Conservation (phyloP, 2,329 filamentous ascomycete species). For the Rhynchosporium secalis region DNA sequence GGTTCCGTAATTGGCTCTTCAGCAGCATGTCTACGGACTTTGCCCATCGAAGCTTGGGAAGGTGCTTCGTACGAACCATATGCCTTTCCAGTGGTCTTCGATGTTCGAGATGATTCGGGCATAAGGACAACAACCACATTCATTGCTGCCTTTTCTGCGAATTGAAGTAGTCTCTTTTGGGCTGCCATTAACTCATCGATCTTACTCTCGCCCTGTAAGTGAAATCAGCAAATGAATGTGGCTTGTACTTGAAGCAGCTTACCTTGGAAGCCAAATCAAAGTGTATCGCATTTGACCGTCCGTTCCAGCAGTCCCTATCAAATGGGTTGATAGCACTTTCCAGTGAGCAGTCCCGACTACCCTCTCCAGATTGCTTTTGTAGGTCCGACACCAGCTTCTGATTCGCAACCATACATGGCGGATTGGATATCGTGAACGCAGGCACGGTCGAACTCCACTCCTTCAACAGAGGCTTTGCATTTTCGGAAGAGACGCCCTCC, state of each 20-base stretch:
- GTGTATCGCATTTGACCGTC: slow-evolving; percentile 37
- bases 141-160: slow-evolving; percentile 35
- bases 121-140: slow-evolving; percentile 37
- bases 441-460: slow-evolving; percentile 44
- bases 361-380: slow-evolving; percentile 31
- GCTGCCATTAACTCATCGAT: slow-evolving; percentile 30
- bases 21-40: slow-evolving; percentile 28
- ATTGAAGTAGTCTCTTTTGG: slow-evolving; percentile 31
- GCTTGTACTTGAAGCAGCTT: slow-evolving; percentile 13
- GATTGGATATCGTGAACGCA: slow-evolving; percentile 52
- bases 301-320: slow-evolving; percentile 39
- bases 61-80: slow-evolving; percentile 37
- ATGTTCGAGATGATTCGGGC: slow-evolving; percentile 31
- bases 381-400: slow-evolving; percentile 39
- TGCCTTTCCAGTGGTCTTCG: slow-evolving; percentile 27
- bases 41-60: slow-evolving; percentile 25
- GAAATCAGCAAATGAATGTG: slow-evolving; percentile 11
- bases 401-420: slow-evolving; percentile 42
- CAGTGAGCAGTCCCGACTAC: slow-evolving; percentile 30
- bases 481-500: slow-evolving; percentile 53
- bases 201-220: slow-evolving; percentile 17
- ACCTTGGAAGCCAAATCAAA: slow-evolving; percentile 36
- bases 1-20: slow-evolving; percentile 37
- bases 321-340: slow-evolving; percentile 38
- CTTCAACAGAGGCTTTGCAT: slow-evolving; percentile 46